Percentiles rank a stretch among this genome's conserved stretches.
phyloP scores from a whole-genome alignment of 345 rosid species.

The Aquilaria malaccensis region DNA sequence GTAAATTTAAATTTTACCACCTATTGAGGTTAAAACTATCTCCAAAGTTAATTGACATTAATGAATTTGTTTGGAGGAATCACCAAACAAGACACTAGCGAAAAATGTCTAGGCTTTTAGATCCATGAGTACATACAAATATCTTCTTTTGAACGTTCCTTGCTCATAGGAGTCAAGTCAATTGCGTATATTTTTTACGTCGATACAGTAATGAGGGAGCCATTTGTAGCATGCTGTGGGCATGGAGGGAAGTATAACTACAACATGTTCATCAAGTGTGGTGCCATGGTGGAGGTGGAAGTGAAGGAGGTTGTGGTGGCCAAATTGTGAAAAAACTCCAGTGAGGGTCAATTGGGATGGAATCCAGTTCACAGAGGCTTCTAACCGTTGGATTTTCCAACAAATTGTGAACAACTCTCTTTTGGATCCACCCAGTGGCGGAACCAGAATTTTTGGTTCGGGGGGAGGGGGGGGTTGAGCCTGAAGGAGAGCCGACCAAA shows the following conservation, averaged over 20 bases:
- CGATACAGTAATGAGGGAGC: conserved; percentile 5
- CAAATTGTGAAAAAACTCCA: conserved; percentile 45
- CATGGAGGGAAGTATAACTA: conserved; percentile 68
- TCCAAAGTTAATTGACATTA: conserved; percentile 19
- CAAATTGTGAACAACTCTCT: conserved; percentile 35
- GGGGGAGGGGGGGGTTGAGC: too few species aligned
- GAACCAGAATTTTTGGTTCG: too few species aligned
- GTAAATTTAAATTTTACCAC: too few species aligned
- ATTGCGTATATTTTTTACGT: conserved; percentile 16
- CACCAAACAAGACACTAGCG: too few species aligned
- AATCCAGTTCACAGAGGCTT: conserved; percentile 58
- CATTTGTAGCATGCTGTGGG: conserved; percentile 62
- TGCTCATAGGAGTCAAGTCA: too few species aligned
- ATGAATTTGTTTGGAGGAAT: too few species aligned
- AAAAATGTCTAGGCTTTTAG: too few species aligned
- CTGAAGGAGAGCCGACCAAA: too few species aligned
- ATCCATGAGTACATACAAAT: too few species aligned
- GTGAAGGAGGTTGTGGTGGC: conserved; percentile 40
- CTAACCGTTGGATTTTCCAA: conserved; percentile 49
- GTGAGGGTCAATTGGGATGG: conserved; percentile 64
- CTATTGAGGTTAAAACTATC: neutral
- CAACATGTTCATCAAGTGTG: conserved; percentile 37
- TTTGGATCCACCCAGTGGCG: conserved; percentile 36
- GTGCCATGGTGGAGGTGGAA: conserved; percentile 28
- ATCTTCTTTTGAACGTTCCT: too few species aligned